Evolutionary conservation across 2,329 filamentous ascomycete species (phyloP), one percentile per base, ranked within the genome.

Genomic region (Pseudocercospora ulei): DNA sequence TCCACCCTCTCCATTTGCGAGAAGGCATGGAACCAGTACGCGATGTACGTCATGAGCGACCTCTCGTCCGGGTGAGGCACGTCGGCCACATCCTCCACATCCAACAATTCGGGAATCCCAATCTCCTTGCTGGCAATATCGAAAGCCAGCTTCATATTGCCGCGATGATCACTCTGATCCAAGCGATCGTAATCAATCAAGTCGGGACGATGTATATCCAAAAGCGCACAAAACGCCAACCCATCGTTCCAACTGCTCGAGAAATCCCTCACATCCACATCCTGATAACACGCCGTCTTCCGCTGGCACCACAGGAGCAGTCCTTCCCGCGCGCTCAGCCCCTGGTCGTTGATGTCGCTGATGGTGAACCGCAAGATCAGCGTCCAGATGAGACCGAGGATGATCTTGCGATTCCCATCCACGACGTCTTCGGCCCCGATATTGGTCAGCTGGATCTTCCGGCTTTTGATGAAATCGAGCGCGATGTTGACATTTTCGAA

Each of bases 1-100:
- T 98, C 90, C 5, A 98, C 90, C 60, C 88, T 82, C 66, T 98
- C 90, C 79, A 98, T 92, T 58, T 96, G 88, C 18, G 88, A 96
- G 62, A 98, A 98, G 53, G 90, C 90, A 60, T 98, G 90, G 72
- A 98, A 98, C 90, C 90, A 98, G 69, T 98, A 98, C 49, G 90
- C 90, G 55, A 98, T 98, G 63, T 98, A 98, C 1, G 90, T 98
- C 90, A 98, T 98, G 59, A 98, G 72, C 61, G 83, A 92, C 54
- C 85, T 80, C 64, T 98, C 90, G 60, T 98, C 90, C 14, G 90
- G 90, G 65, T 90, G 92, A 14, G 86, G 75, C 17, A 98, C 88
- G 60, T 98, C 90, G 61, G 85, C 94, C 12, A 98, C 90, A 67
- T 98, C 90, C 64, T 98, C 90, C 8, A 96, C 90, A 61, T 98